phyloP scores from a whole-genome alignment of 2,329 filamentous ascomycete genomes.

The Madurella mycetomatis region DNA sequence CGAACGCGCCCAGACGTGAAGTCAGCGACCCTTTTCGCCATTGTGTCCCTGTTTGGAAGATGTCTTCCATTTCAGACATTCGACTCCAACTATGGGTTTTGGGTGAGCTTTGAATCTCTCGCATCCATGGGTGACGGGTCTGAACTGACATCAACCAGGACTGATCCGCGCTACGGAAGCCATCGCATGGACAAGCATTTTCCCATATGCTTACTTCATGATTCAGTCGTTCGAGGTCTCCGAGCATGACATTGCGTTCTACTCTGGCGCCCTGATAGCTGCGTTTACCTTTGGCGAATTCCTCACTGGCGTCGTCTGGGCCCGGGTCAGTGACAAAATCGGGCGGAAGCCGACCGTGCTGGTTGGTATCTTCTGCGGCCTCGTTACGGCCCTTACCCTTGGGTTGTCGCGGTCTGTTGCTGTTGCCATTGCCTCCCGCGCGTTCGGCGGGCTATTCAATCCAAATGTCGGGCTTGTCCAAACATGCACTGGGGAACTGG shows the following conservation, averaged over 20 bases:
- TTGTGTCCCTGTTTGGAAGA: not conserved
- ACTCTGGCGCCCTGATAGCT: constrained; percentile 4
- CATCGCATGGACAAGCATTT: constrained; percentile 13
- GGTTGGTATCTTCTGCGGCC: not conserved
- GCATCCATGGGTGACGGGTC: not conserved
- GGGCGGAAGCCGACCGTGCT: constrained; percentile 11
- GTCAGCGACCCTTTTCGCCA: too few species aligned
- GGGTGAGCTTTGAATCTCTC: not conserved
- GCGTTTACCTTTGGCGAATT: constrained; percentile 12
- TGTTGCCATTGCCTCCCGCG: constrained; percentile 6
- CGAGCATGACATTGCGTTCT: constrained; percentile 9
- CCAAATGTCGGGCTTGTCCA: constrained; percentile 15
- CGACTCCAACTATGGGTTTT: constrained; percentile 13
- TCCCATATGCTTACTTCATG: constrained; percentile 17
- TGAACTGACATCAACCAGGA: constrained; percentile 4
- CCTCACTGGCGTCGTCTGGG: constrained; percentile 14
- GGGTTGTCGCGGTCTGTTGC: constrained; percentile 8
- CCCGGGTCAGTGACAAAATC: constrained; percentile 11
- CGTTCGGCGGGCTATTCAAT: constrained; percentile 13
- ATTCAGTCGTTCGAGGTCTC: constrained; percentile 11
- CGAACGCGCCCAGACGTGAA: too few species aligned
- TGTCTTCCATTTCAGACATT: constrained; percentile 10
- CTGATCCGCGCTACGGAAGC: constrained; percentile 12
- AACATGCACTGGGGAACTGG: constrained; percentile 11
- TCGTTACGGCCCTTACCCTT: not conserved